Base-by-base conservation (phyloP, 2,329 filamentous ascomycete species). In the Sporothrix luriei region DNA sequence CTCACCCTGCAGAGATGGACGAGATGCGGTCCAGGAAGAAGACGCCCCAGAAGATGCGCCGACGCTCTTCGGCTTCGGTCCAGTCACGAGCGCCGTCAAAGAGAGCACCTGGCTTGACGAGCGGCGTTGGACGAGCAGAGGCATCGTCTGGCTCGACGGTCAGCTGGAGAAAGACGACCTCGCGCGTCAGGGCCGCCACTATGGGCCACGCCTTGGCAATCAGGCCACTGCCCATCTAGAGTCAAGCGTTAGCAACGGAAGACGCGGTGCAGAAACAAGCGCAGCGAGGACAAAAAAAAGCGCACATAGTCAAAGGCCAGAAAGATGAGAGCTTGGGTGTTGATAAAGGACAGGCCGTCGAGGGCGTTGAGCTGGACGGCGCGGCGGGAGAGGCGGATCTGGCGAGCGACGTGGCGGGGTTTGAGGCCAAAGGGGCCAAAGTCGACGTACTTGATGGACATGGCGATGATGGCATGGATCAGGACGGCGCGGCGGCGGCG, bases 21-120 rank as follows among this genome's bases (percentile, higher is more conserved):
- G 71, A 73, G 76, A 73, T 77, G n/a, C 78, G 73, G 69, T 81
- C 79, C 16, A 80, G 69, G 26, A 75, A 72, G 71, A 80, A 81
- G 40, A 81, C 73, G 40, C 75, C 77, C 79, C 79, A 80, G 61
- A 81, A 81, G 0, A 80, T 75, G 4, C 79, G 73, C 26, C 73
- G 68, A 3, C 74, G 71, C 66, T 74, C 74, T 24, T 75, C 73
- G 14, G 70, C 74, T 55, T 79, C 79, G 0, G 74, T 76, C 79
- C 79, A 80, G 71, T 75, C 74, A 26, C 74, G 73, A 4, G 77
- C 72, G 2, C 72, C 70, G 5, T 74, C 66, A 11, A 80, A 69
- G 48, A 74, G 75, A 2, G 73, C 71, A 19, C 75, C 72, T 40
- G 76, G 75, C 29, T 75, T 75, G 0, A 76, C 76, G 11, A 78